phyloP scores from a whole-genome alignment of 73 alveolate species.

The Breviolum minutum region DNA sequence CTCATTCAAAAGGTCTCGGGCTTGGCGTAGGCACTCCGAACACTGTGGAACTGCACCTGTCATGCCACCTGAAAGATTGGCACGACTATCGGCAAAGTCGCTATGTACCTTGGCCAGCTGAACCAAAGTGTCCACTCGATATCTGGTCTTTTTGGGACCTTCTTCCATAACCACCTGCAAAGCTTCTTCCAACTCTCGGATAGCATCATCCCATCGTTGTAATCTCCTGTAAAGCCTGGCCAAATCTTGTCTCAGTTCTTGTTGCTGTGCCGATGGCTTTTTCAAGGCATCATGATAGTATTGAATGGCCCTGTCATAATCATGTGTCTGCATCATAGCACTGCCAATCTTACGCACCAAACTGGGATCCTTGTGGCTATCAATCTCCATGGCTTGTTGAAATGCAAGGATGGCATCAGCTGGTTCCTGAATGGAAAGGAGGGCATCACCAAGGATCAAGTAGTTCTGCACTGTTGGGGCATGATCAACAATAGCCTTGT shows the following conservation, averaged over 20 bases:
- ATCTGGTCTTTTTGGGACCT: constrained; percentile 77
- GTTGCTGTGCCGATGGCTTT: constrained; percentile 96
- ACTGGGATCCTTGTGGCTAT: constrained; percentile 60
- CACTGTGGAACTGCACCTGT: constrained; percentile 89
- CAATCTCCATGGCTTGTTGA: constrained; percentile 96
- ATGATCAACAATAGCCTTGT: constrained; percentile 94
- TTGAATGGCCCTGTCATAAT: constrained; percentile 98
- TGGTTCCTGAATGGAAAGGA: constrained; percentile 99
- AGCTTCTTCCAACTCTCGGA: constrained; percentile 90
- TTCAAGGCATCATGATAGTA: constrained; percentile 97
- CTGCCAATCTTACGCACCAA: constrained; percentile 95
- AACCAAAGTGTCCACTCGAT: constrained; percentile 88
- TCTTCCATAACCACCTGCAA: constrained; percentile 88
- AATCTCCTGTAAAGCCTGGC: constrained; percentile 96
- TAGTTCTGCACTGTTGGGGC: constrained; percentile 97
- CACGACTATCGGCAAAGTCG: constrained; percentile 93
- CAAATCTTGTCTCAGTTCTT: constrained; percentile 96
- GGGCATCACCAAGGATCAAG: constrained; percentile 98
- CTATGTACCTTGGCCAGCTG: constrained; percentile 91
- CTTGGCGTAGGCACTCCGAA: constrained; percentile 86
- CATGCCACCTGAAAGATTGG: constrained; percentile 70
- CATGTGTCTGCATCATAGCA: constrained; percentile 99
- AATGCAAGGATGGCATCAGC: constrained; percentile 98
- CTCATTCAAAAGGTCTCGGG: constrained; percentile 76
- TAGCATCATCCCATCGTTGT: constrained; percentile 96